phyloP scores from a whole-genome alignment of 2,329 filamentous ascomycete genomes.

The Fonsecaea pedrosoi region DNA sequence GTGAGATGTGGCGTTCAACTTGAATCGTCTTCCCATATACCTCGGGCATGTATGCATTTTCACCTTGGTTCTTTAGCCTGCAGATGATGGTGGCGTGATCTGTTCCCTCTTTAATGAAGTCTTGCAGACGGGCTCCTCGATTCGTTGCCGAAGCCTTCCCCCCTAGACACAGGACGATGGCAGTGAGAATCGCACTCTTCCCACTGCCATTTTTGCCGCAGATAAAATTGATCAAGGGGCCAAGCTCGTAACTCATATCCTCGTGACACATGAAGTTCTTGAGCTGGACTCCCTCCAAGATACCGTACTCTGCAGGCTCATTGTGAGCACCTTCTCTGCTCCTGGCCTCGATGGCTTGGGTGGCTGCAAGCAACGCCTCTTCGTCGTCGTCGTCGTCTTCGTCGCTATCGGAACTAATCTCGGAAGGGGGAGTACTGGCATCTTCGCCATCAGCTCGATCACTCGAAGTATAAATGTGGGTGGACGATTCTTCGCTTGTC shows the following conservation, averaged over 20 bases:
- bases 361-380: conserved; percentile 65
- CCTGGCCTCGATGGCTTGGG: conserved; percentile 64
- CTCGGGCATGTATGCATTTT: conserved; percentile 81
- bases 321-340: conserved; percentile 67
- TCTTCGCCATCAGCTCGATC: conserved; percentile 21
- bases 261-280: conserved; percentile 97
- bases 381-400: conserved; percentile 26
- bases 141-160: conserved; percentile 94
- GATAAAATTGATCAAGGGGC: conserved; percentile 96
- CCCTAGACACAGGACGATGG: conserved; percentile 90
- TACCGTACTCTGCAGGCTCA: conserved; percentile 77
- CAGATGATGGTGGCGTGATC: conserved; percentile 78
- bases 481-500: conserved; percentile 35
- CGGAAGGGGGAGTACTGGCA: conserved; percentile 35
- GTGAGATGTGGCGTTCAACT: conserved; percentile 88
- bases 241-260: conserved; percentile 80
- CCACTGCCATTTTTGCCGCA: conserved; percentile 97
- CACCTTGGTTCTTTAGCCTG: conserved; percentile 87
- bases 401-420: conserved; percentile 31
- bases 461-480: conserved; percentile 21
- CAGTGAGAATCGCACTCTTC: conserved; percentile 94
- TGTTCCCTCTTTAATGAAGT: conserved; percentile 85
- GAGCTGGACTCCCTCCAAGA: conserved; percentile 85
- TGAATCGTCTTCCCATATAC: conserved; percentile 84
- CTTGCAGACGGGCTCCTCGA: conserved; percentile 85